These are phyloP conservation scores for Solanum pimpinellifolium DNA, from an alignment of 257 asterid genomes.

Conservation along the genomic window DNA sequence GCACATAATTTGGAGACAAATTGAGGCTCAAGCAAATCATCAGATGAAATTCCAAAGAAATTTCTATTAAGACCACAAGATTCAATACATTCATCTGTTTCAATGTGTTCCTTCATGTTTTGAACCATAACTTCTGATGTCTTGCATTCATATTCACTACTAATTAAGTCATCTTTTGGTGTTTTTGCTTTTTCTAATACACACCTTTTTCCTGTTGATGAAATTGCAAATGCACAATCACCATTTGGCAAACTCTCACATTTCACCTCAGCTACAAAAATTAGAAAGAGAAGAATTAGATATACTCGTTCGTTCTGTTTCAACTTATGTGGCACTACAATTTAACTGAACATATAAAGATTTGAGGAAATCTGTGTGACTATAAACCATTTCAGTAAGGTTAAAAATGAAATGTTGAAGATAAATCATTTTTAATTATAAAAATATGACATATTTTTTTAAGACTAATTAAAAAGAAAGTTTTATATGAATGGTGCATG, in stretches of 20 bases:
- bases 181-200: conserved; percentile 45
- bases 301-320: neutral
- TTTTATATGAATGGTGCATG: no score
- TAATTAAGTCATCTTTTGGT: conserved; percentile 12
- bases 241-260: conserved; percentile 57
- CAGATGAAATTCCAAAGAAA: conserved; percentile 64
- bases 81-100: conserved; percentile 51
- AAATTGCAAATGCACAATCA: conserved; percentile 52
- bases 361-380: no score
- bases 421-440: no score
- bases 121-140: conserved; percentile 66
- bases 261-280: conserved; percentile 42
- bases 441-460: no score
- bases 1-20: conserved; percentile 60
- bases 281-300: neutral
- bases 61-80: conserved; percentile 65
- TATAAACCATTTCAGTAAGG: neutral
- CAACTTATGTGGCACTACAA: no score
- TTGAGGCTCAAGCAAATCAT: conserved; percentile 42
- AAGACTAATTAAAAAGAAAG: no score
- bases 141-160: conserved; percentile 42
- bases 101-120: conserved; percentile 52
- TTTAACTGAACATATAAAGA: no score
- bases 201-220: conserved; percentile 88
- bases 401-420: no score